Percentiles rank a stretch among this genome's conserved stretches.
phyloP scores from a whole-genome alignment of 192 early-diverging fungal genomes.

The Coemansia sp. region DNA sequence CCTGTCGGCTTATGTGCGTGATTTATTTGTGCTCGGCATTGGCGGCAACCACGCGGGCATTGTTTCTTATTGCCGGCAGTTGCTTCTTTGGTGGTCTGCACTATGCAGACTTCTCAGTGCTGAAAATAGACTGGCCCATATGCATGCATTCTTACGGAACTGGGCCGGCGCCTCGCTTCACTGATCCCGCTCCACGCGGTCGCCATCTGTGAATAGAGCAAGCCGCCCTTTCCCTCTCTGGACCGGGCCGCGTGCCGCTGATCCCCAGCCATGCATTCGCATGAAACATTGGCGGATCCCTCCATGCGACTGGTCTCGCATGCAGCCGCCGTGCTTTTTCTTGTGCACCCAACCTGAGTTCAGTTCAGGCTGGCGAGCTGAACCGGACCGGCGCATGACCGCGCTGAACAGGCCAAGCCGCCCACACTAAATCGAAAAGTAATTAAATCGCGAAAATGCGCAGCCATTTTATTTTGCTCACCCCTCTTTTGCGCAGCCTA shows the following conservation, averaged over 20 bases:
- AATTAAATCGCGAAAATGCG: conserved; percentile 15
- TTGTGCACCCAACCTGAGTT: neutral
- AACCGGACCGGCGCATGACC: no score
- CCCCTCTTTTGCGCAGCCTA: neutral
- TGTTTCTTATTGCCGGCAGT: neutral
- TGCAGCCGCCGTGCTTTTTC: neutral
- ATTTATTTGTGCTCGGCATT: neutral
- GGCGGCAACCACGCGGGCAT: conserved; percentile 6
- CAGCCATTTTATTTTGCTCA: conserved; percentile 11
- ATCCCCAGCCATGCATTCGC: conserved; percentile 15
- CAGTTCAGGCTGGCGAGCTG: no score
- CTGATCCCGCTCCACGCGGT: conserved; percentile 9
- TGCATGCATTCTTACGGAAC: no score
- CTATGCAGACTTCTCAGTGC: conserved; percentile 8
- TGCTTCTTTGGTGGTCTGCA: conserved; percentile 1
- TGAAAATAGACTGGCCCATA: conserved; percentile 10
- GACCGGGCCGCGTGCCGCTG: conserved; percentile 10
- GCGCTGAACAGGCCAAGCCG: no score
- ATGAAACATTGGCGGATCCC: neutral
- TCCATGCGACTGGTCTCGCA: conserved; percentile 7
- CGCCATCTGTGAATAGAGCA: conserved; percentile 12
- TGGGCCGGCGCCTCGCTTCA: conserved; percentile 4
- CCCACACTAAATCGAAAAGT: neutral
- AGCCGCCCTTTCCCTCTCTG: neutral
- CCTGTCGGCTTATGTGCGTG: neutral